Percentiles rank a stretch among this genome's conserved stretches.
Evolutionary conservation across 805 yeast species (phyloP).

Genomic region (Candida silvicultrix): DNA sequence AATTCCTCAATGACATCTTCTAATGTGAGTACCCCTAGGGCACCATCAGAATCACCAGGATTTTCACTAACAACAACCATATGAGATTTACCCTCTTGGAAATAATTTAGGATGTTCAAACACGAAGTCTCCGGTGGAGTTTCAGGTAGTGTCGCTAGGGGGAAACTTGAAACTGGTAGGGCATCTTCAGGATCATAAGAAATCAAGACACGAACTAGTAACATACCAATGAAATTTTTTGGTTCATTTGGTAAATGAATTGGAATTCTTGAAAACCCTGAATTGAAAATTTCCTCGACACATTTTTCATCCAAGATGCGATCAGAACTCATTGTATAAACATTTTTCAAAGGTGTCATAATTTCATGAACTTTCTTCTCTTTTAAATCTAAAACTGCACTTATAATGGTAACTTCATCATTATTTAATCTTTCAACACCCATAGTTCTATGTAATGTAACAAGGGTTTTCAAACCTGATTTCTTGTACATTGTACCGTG

Average conservation of each 20-base stretch:
- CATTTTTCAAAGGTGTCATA: constrained; percentile 93
- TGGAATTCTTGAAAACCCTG: constrained; percentile 94
- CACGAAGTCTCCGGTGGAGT: constrained; percentile 90
- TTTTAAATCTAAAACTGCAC: constrained; percentile 89
- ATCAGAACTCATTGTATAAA: constrained; percentile 82
- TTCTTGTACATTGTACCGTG: constrained; percentile 94
- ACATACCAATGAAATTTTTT: constrained; percentile 88
- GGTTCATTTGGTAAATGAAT: constrained; percentile 89
- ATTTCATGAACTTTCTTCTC: constrained; percentile 81
- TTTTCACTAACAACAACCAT: constrained; percentile 87
- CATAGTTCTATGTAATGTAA: constrained; percentile 88
- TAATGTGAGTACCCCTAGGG: constrained; percentile 84
- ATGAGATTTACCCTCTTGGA: constrained; percentile 96
- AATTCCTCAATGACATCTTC: constrained; percentile 98
- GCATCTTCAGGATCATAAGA: constrained; percentile 97
- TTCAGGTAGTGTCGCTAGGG: constrained; percentile 93
- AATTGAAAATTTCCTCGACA: constrained; percentile 85
- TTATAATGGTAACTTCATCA: constrained; percentile 94
- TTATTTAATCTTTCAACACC: constrained; percentile 89
- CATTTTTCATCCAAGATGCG: constrained; percentile 73
- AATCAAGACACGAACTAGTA: constrained; percentile 83
- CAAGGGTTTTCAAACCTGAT: constrained; percentile 88
- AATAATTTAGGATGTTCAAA: constrained; percentile 86
- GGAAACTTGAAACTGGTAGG: constrained; percentile 85
- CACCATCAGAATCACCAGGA: constrained; percentile 83